Evolutionary conservation across 495 filamentous ascomycete species (phyloP).

Genomic region (Talaromyces wortmannii): DNA sequence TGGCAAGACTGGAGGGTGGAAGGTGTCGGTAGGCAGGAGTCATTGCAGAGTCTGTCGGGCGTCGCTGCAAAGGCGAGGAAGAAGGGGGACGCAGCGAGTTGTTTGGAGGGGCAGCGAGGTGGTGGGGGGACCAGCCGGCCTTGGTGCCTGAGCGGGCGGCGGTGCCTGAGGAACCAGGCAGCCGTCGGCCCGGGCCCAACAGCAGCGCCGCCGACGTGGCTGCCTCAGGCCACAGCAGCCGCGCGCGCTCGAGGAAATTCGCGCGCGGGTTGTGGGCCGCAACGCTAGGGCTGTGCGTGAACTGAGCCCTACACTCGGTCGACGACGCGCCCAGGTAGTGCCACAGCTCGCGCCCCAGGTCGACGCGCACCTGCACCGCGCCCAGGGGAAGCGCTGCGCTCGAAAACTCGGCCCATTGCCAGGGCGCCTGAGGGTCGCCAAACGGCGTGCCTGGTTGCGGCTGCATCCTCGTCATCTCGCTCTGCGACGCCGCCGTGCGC

Average conservation of each 20-base stretch:
- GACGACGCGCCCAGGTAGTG: slow-evolving; percentile 81
- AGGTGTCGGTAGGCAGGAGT: slow-evolving; percentile 44
- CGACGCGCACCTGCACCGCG: slow-evolving; percentile 15
- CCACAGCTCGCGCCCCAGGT: slow-evolving; percentile 56
- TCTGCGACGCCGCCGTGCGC: slow-evolving; percentile 39
- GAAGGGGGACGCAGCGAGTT: slow-evolving; percentile 23
- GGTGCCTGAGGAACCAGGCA: neutral
- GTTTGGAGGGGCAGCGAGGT: slow-evolving; percentile 14
- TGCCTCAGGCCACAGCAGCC: slow-evolving; percentile 17
- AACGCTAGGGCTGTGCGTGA: slow-evolving; percentile 71
- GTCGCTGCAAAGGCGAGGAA: slow-evolving; percentile 24
- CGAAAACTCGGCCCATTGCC: slow-evolving; percentile 81
- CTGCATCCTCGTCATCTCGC: slow-evolving; percentile 38
- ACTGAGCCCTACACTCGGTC: slow-evolving; percentile 88
- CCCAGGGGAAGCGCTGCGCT: slow-evolving; percentile 41
- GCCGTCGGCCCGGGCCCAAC: neutral
- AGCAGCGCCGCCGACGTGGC: too few species aligned
- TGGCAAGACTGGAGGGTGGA: slow-evolving; percentile 8
- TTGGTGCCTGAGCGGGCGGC: neutral
- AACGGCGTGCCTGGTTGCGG: slow-evolving; percentile 54
- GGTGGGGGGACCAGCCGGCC: neutral
- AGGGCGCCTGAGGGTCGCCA: slow-evolving; percentile 45
- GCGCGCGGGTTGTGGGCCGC: slow-evolving; percentile 48
- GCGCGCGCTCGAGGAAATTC: slow-evolving; percentile 51
- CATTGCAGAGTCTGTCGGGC: slow-evolving; percentile 39